A percentile compares a stretch with the other conserved stretches of the same genome.
phyloP scores from a whole-genome alignment of 225 moss, liverwort and hornwort genomes.

The Marchantia polymorpha region DNA sequence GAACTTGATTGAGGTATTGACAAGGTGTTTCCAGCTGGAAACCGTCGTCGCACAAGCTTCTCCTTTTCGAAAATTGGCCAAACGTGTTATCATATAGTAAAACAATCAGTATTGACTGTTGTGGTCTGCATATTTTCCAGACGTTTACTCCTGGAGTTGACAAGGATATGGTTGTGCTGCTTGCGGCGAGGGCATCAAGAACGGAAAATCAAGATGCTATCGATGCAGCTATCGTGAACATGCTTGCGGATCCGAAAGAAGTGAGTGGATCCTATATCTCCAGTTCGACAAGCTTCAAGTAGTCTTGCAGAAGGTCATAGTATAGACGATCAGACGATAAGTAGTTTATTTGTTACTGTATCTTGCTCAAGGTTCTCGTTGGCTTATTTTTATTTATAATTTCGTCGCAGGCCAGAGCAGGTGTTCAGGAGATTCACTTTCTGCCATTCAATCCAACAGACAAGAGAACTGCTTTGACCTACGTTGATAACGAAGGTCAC shows the following conservation, averaged over 20 bases:
- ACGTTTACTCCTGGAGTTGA: slow-evolving; percentile 26
- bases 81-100: neutral
- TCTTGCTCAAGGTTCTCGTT: neutral
- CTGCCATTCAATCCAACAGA: slow-evolving; percentile 46
- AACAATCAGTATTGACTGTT: neutral
- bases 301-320: neutral
- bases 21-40: neutral
- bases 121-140: neutral
- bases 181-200: slow-evolving; percentile 31
- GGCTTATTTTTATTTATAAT: neutral
- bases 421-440: slow-evolving; percentile 24
- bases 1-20: slow-evolving; percentile 20
- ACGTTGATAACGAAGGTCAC: slow-evolving; percentile 46
- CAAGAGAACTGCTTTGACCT: slow-evolving; percentile 76
- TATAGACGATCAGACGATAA: too few species aligned
- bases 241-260: slow-evolving; percentile 30
- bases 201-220: slow-evolving; percentile 30
- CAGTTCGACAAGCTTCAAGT: neutral
- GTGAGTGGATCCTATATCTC: slow-evolving; percentile 5
- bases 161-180: slow-evolving; percentile 28
- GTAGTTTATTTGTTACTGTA: neutral
- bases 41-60: neutral
- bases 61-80: neutral
- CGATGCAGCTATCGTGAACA: slow-evolving; percentile 30
- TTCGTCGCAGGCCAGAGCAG: slow-evolving; percentile 15